These are phyloP conservation scores for Neonectria coccinea DNA, from an alignment of 2,329 filamentous ascomycete species.

Conservation along the genomic window DNA sequence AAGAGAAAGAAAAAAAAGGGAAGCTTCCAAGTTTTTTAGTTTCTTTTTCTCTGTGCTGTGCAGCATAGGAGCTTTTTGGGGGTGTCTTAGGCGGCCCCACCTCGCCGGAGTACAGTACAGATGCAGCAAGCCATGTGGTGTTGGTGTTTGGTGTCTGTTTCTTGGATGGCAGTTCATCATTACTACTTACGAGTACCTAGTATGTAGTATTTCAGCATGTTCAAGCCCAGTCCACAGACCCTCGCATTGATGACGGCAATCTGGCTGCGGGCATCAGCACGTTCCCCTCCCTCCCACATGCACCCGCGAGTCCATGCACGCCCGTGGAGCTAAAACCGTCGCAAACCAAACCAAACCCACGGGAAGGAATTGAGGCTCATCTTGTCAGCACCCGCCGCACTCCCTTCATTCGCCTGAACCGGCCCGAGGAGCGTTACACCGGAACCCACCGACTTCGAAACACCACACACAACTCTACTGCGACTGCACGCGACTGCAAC, in stretches of 20 bases:
- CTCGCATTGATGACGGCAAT: neutral
- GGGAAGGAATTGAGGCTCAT: slow-evolving; percentile 19
- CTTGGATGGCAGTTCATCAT: too few relatives aligned
- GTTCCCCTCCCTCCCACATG: slow-evolving; percentile 4
- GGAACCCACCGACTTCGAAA: neutral
- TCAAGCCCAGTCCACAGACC: neutral
- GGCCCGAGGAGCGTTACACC: slow-evolving; percentile 15
- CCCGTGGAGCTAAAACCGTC: slow-evolving; percentile 25
- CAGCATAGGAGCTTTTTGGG: neutral
- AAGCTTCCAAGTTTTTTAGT: neutral
- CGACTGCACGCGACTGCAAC: neutral
- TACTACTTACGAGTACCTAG: too few relatives aligned
- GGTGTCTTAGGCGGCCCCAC: neutral
- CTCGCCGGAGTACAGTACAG: neutral
- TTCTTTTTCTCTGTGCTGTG: neutral
- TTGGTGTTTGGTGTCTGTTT: neutral
- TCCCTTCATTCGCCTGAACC: slow-evolving; percentile 12
- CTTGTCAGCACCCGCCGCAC: slow-evolving; percentile 9
- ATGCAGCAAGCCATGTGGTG: neutral
- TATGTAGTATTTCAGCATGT: too few relatives aligned
- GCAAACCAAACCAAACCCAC: slow-evolving; percentile 3
- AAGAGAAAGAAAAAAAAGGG: too few relatives aligned
- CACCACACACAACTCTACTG: neutral
- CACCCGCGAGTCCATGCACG: slow-evolving; percentile 1
- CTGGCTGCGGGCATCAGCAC: neutral